Conservation (phyloP, 2,329 filamentous ascomycete genomes). For the Cordyceps fumosorosea region DNA sequence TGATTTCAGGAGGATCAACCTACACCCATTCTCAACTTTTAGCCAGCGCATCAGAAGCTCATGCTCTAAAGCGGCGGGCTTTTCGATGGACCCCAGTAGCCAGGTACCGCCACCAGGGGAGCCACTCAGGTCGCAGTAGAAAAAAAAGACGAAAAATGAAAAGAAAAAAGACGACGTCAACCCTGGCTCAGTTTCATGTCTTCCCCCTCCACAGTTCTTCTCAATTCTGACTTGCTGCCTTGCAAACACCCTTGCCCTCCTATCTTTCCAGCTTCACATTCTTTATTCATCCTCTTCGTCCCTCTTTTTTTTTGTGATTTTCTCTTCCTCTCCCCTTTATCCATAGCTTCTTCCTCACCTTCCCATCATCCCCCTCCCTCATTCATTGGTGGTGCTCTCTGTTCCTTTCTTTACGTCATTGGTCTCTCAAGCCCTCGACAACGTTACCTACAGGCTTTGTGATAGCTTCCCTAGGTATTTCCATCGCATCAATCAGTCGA, state of each 20-base stretch:
- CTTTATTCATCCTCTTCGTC: not conserved
- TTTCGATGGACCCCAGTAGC: not conserved
- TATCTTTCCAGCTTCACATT: conserved; percentile 5
- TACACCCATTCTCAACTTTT: not conserved
- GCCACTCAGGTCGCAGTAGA: not conserved
- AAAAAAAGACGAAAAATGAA: not conserved
- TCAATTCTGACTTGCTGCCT: conserved; percentile 8
- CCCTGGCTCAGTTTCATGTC: conserved; percentile 10
- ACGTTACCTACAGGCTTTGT: not conserved
- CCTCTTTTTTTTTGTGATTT: conserved; percentile 9
- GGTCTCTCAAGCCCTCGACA: not conserved
- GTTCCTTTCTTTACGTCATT: not conserved
- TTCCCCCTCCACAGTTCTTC: conserved; percentile 4
- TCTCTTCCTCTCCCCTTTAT: conserved; percentile 17
- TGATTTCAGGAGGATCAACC: not conserved
- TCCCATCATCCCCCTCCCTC: conserved; percentile 11
- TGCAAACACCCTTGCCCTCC: not conserved
- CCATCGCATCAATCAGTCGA: not conserved
- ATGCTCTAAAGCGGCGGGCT: not conserved
- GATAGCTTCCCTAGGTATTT: not conserved
- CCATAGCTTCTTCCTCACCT: conserved; percentile 19
- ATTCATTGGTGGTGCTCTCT: not conserved
- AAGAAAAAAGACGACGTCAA: not conserved
- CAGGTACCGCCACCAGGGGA: not conserved
- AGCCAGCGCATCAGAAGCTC: not conserved